Percentiles rank a stretch among this genome's conserved stretches.
These are phyloP conservation scores for Baorangia bicolor DNA, from an alignment of 768 basidiomycete genomes.

Conservation along the genomic window DNA sequence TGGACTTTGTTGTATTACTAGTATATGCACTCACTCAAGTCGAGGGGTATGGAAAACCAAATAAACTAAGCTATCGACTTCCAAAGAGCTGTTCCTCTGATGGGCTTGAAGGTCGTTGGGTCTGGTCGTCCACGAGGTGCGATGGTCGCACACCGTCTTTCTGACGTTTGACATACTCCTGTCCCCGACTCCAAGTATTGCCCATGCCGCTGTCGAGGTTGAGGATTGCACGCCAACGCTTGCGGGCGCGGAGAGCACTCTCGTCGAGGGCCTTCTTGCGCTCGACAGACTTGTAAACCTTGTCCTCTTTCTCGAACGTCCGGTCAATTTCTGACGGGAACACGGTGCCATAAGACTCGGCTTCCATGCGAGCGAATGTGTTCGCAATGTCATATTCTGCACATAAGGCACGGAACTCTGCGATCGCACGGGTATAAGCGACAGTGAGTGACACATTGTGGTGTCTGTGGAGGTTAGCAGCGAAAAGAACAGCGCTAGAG, in stretches of 20 bases:
- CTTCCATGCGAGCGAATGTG: constrained; percentile 76
- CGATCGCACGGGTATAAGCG: constrained; percentile 77
- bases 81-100: constrained; percentile 21
- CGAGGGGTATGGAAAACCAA: not conserved
- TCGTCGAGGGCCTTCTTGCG: constrained; percentile 55
- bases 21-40: constrained; percentile 1
- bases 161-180: constrained; percentile 71
- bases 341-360: constrained; percentile 66
- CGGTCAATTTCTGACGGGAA: constrained; percentile 65
- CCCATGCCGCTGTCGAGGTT: constrained; percentile 40
- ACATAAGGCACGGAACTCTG: constrained; percentile 86
- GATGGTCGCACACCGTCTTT: constrained; percentile 65
- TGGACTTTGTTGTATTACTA: constrained; percentile 19
- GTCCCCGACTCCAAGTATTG: constrained; percentile 67
- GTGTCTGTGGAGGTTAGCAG: constrained; percentile 70
- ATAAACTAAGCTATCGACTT: constrained; percentile 15
- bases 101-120: constrained; percentile 20
- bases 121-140: constrained; percentile 54
- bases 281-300: constrained; percentile 58
- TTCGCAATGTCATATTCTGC: constrained; percentile 80
- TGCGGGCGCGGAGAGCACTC: constrained; percentile 61
- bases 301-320: constrained; percentile 61
- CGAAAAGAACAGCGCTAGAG: constrained; percentile 73
- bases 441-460: constrained; percentile 65
- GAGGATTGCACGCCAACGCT: constrained; percentile 75